Evolutionary conservation across 176 grass and related monocot species (phyloP).

Genomic region (Tillandsia fasciculata): DNA sequence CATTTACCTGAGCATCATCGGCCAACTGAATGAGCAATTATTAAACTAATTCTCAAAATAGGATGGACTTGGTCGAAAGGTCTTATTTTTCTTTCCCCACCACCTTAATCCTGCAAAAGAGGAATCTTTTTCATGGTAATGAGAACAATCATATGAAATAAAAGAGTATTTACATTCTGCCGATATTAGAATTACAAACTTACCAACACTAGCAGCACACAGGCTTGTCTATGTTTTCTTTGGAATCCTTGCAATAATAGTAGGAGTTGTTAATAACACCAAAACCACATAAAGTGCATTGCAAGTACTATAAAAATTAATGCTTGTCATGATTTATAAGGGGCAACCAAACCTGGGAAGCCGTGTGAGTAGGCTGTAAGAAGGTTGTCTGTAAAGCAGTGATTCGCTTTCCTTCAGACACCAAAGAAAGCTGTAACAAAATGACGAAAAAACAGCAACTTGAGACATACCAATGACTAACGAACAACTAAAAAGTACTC

Average conservation of each 20-base stretch:
- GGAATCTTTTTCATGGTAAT: too few relatives aligned
- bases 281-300: not conserved
- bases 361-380: slow-evolving; percentile 24
- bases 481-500: not conserved
- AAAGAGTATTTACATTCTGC: too few relatives aligned
- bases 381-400: slow-evolving; percentile 16
- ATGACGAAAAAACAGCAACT: not conserved
- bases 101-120: too few relatives aligned
- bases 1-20: too few relatives aligned
- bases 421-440: slow-evolving; percentile 49
- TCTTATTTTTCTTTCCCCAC: too few relatives aligned
- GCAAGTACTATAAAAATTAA: not conserved
- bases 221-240: slow-evolving; percentile 56
- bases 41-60: too few relatives aligned
- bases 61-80: too few relatives aligned
- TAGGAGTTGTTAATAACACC: slow-evolving; percentile 3
- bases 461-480: not conserved
- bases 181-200: not conserved
- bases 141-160: too few relatives aligned
- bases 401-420: slow-evolving; percentile 12
- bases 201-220: slow-evolving; percentile 31
- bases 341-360: slow-evolving; percentile 43
- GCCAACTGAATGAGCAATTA: too few relatives aligned
- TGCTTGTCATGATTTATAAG: slow-evolving; percentile 1
- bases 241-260: slow-evolving; percentile 67